Evolutionary conservation across 208 protist genomes (phyloP).

Genomic region (Leishmania guyanensis): DNA sequence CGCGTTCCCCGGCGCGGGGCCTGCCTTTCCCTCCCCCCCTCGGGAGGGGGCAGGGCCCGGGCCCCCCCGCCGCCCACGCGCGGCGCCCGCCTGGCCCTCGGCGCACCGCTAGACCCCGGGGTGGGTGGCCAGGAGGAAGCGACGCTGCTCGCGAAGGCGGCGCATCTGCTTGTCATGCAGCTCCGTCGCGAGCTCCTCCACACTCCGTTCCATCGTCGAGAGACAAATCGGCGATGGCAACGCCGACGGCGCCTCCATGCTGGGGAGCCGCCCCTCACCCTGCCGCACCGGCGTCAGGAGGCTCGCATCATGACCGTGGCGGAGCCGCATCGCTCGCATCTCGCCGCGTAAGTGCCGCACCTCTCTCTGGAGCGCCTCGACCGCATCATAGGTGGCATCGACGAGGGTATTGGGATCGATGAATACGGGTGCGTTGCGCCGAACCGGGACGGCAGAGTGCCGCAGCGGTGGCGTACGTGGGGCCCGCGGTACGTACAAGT

Average conservation of each 20-base stretch:
- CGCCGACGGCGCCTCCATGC: not conserved
- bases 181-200: slow-evolving; percentile 30
- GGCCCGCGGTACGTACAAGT: not conserved
- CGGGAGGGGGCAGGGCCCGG: too few species aligned
- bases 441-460: not conserved
- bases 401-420: slow-evolving; percentile 30
- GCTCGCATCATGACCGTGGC: not conserved
- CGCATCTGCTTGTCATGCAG: slow-evolving; percentile 30
- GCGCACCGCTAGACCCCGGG: not conserved
- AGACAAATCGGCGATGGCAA: slow-evolving; percentile 7
- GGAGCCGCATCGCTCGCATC: not conserved
- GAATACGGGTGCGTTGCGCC: slow-evolving; percentile 32
- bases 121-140: slow-evolving; percentile 9
- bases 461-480: not conserved
- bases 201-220: slow-evolving; percentile 1
- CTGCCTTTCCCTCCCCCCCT: too few species aligned
- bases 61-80: too few species aligned
- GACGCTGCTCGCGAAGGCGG: slow-evolving; percentile 20
- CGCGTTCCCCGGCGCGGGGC: too few species aligned
- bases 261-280: not conserved
- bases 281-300: not conserved
- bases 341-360: not conserved
- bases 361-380: slow-evolving; percentile 12
- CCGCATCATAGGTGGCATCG: slow-evolving; percentile 4
- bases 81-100: too few species aligned